Evolutionary conservation across 768 basidiomycete species (phyloP).

Genomic region (Naematelia encephala): DNA sequence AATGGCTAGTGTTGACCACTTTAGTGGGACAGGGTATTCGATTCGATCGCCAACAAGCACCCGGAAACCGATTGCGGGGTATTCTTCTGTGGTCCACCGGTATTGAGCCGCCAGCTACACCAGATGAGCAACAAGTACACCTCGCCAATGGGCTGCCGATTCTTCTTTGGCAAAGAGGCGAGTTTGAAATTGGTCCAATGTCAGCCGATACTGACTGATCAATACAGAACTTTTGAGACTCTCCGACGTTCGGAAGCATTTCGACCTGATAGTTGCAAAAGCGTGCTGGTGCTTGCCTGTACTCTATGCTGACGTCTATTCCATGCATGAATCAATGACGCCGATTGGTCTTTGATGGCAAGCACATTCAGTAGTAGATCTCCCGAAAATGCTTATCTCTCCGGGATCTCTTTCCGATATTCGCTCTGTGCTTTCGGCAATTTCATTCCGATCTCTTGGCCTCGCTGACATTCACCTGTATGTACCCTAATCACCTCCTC

Average conservation of each 20-base stretch:
- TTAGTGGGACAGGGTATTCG: constrained; percentile 49
- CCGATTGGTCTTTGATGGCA: neutral
- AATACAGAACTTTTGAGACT: neutral
- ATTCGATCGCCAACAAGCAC: constrained; percentile 73
- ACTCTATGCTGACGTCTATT: too few relatives aligned
- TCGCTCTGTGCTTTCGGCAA: neutral
- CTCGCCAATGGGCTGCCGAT: constrained; percentile 65
- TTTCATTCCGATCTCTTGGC: neutral
- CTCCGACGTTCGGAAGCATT: too few relatives aligned
- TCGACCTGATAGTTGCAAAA: too few relatives aligned
- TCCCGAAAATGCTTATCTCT: neutral
- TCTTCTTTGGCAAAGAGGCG: constrained; percentile 79
- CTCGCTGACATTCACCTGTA: neutral
- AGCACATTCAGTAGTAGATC: neutral
- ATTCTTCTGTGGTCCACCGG: constrained; percentile 80
- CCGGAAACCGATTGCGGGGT: constrained; percentile 86
- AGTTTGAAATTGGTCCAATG: neutral
- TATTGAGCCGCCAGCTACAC: constrained; percentile 68
- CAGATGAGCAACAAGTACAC: constrained; percentile 82
- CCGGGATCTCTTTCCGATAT: neutral
- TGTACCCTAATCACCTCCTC: neutral
- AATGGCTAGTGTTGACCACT: constrained; percentile 14
- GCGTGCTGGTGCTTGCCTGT: too few relatives aligned
- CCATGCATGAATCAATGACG: neutral
- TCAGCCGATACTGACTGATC: neutral